Base-by-base conservation (phyloP, 805 yeast species). In the Saturnispora mendoncae region DNA sequence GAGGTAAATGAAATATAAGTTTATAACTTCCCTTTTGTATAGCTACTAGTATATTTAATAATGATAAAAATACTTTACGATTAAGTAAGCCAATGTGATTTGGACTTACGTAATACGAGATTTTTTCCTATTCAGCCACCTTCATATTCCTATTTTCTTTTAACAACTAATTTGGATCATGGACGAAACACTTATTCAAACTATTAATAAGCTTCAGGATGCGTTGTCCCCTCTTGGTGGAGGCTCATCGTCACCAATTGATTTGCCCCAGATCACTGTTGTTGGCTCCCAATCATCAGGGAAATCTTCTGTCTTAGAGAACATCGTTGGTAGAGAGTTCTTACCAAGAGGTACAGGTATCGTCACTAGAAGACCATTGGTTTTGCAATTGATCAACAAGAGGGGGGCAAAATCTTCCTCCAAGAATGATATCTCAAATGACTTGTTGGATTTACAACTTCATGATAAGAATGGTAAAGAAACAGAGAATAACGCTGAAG, bases 181-280 rank as follows among this genome's bases (percentile, higher is more conserved):
- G 92, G 92, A 83, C 64, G 85, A 80, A 61, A 64, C 77, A 20
- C 71, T 83, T 50, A 86, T 86, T 54, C 77, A 83, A 41, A 83
- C 94, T 18, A 90, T 86, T 57, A 86, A 86, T 68, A 84, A 84
- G 61, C 74, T 85, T 44, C 94, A 88, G 66, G 97, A 90, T 61
- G 98, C 95, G n/a, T 74, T 92, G 57, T 95, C 97, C 23, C 94
- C 96, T 9, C 72, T 90, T 33, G 97, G 97, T 19, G 88, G 88
- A 23, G 92, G 94, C 20, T 76, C 94, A 8, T 65, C 75, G 32
- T 82, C 92, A n/a, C 94, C 95, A 12, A 86, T 86, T 41, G 95
- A 86, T 62, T 70, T 86, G 50, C 95, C 95, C 13, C 95, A 86
- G 62, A 86, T 86, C 56, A 85, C 95, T n/a, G 95, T 85, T 28